Percentiles rank a stretch among this genome's conserved stretches.
Conservation (phyloP, 2,329 filamentous ascomycete genomes). For the Botrytis byssoidea region DNA sequence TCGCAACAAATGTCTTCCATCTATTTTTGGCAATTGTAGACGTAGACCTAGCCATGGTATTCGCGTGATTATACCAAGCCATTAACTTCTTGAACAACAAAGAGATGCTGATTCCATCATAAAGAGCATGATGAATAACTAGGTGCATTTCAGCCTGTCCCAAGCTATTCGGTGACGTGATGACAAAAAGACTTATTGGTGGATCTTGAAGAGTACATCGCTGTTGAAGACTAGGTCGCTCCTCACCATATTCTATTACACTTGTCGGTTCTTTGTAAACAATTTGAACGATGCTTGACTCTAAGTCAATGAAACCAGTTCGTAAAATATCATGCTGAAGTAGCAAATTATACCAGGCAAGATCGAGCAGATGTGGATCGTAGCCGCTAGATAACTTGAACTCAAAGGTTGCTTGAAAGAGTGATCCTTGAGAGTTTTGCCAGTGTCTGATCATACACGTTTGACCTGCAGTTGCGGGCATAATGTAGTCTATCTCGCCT, state of each 20-base stretch:
- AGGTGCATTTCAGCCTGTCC: constrained; percentile 42
- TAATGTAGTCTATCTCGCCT: constrained; percentile 47
- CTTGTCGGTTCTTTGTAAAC: constrained; percentile 47
- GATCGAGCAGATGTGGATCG: constrained; percentile 45
- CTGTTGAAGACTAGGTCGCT: constrained; percentile 4
- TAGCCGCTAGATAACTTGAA: constrained; percentile 47
- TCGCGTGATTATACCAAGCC: constrained; percentile 43
- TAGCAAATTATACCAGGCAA: constrained; percentile 62
- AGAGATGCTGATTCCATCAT: constrained; percentile 79
- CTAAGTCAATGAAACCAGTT: constrained; percentile 55
- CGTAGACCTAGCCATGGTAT: constrained; percentile 38
- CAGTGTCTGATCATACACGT: constrained; percentile 77
- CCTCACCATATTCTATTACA: constrained; percentile 38
- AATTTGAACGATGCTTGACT: constrained; percentile 62
- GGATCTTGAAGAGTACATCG: constrained; percentile 28
- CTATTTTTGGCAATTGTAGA: constrained; percentile 41
- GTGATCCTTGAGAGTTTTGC: constrained; percentile 61
- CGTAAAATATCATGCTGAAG: constrained; percentile 62
- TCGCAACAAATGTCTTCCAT: constrained; percentile 38
- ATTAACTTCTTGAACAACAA: constrained; percentile 56
- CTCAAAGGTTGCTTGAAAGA: constrained; percentile 74
- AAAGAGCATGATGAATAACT: constrained; percentile 80
- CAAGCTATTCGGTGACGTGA: not conserved
- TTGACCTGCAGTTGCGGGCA: constrained; percentile 76
- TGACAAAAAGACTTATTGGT: constrained; percentile 33